phyloP scores from a whole-genome alignment of 2,329 filamentous ascomycete species.

The Cercospora canescens region DNA sequence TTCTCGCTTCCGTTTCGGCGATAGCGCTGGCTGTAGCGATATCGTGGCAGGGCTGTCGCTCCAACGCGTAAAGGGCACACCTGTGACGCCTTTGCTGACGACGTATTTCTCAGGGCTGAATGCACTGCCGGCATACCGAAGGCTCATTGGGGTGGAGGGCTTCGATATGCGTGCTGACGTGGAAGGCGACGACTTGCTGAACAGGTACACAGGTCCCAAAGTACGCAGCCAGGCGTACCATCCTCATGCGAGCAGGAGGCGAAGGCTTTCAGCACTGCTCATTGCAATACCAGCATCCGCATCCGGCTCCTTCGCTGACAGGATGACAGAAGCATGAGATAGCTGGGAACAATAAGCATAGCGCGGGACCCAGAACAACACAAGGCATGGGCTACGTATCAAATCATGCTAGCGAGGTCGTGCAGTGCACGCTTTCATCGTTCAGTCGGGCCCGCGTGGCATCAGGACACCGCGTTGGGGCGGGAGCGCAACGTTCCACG shows the following conservation, averaged over 20 bases:
- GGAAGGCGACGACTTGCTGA: constrained; percentile 5
- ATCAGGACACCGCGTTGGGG: constrained; percentile 7
- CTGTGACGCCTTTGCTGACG: constrained; percentile 5
- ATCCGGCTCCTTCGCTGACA: not conserved
- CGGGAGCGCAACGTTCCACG: constrained; percentile 13
- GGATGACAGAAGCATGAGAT: not conserved
- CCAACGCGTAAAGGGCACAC: not conserved
- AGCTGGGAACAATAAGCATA: constrained; percentile 8
- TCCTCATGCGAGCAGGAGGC: not conserved
- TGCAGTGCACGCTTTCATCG: constrained; percentile 6
- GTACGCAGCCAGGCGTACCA: constrained; percentile 3
- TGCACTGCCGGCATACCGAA: constrained; percentile 7
- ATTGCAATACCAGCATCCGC: not conserved
- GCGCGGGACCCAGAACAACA: not conserved
- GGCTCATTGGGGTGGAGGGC: not conserved
- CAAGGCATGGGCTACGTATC: not conserved
- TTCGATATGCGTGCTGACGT: constrained; percentile 9
- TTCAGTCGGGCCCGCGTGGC: constrained; percentile 11
- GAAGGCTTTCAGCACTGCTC: not conserved
- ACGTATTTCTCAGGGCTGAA: constrained; percentile 3
- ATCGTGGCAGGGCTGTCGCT: constrained; percentile 8
- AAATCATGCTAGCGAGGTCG: constrained; percentile 1
- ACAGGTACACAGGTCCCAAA: constrained; percentile 1
- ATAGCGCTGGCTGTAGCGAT: not conserved
- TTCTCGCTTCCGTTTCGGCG: constrained; percentile 1